phyloP scores from a whole-genome alignment of 2,329 filamentous ascomycete species.

The Arthrobotrys sphaeroides region DNA sequence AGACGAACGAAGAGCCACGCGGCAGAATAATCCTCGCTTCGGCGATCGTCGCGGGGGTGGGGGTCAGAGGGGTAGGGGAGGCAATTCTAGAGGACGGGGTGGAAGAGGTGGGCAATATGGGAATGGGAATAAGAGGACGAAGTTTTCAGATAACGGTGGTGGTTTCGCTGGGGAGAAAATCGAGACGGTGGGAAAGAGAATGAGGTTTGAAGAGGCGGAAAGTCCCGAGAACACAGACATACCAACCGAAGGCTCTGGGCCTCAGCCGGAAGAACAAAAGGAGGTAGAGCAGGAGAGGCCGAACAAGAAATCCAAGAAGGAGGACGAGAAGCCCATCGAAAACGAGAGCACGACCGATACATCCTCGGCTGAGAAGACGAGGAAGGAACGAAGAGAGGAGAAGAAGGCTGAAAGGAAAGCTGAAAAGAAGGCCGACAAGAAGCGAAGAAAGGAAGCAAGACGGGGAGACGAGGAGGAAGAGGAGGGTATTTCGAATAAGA shows the following conservation, averaged over 20 bases:
- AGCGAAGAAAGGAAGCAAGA: conserved; percentile 11
- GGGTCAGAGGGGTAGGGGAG: background rate
- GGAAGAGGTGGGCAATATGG: conserved; percentile 19
- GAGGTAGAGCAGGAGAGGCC: conserved; percentile 10
- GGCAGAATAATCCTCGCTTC: background rate
- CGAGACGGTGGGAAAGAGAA: conserved; percentile 43
- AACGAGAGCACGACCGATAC: background rate
- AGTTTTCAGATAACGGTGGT: background rate
- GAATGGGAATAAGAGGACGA: conserved; percentile 19
- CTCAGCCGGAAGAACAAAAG: background rate
- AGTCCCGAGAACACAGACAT: too few species aligned
- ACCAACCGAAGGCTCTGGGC: too few species aligned
- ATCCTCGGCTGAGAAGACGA: conserved; percentile 18
- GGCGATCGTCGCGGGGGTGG: conserved; percentile 3
- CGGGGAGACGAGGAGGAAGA: background rate
- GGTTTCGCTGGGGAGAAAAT: conserved; percentile 37
- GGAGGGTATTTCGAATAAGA: conserved; percentile 17
- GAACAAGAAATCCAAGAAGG: background rate
- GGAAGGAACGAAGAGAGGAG: conserved; percentile 23
- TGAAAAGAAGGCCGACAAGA: conserved; percentile 16
- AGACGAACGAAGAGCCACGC: background rate
- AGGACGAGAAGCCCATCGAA: conserved; percentile 4
- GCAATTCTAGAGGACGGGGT: background rate
- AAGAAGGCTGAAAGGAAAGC: background rate
- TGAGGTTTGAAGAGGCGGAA: background rate